A percentile compares a stretch with the other conserved stretches of the same genome.
These are phyloP conservation scores for Turnera subulata DNA, from an alignment of 345 rosid genomes.

Conservation along the genomic window DNA sequence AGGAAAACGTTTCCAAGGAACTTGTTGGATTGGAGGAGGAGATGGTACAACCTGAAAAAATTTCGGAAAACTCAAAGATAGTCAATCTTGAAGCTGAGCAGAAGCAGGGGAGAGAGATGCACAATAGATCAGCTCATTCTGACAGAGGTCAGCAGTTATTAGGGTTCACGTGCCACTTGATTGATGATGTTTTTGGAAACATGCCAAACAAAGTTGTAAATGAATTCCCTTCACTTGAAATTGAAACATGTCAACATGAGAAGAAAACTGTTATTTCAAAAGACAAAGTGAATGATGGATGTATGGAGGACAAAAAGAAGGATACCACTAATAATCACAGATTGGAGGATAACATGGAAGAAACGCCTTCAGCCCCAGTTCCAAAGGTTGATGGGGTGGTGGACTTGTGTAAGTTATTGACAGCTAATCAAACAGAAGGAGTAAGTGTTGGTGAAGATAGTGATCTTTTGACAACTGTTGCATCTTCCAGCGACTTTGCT, in stretches of 20 bases:
- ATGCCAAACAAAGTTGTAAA: constrained; percentile 6
- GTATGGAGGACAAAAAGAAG: constrained; percentile 3
- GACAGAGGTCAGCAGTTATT: neutral
- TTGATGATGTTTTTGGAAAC: constrained; percentile 5
- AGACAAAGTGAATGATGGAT: constrained; percentile 1
- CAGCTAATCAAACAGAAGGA: constrained; percentile 10
- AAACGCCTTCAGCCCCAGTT: constrained; percentile 4
- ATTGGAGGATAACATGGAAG: neutral
- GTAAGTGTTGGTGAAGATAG: constrained; percentile 9
- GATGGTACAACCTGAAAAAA: constrained; percentile 5
- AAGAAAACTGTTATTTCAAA: constrained; percentile 9
- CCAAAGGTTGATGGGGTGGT: constrained; percentile 3
- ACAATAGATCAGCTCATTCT: constrained; percentile 2
- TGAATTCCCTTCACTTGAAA: constrained; percentile 2
- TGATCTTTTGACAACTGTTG: constrained; percentile 7
- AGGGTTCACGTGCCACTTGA: constrained; percentile 4
- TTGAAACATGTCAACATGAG: constrained; percentile 4
- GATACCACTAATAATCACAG: neutral
- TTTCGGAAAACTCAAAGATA: neutral
- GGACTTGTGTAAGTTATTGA: neutral
- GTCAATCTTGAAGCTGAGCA: neutral
- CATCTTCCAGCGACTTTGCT: constrained; percentile 6
- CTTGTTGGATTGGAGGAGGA: neutral
- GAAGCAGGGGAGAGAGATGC: constrained; percentile 9
- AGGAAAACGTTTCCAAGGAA: constrained; percentile 1